Percentiles rank a stretch among this genome's conserved stretches.
Conservation (phyloP, 2,329 filamentous ascomycete genomes). For the Pseudophaeomoniella oleicola region DNA sequence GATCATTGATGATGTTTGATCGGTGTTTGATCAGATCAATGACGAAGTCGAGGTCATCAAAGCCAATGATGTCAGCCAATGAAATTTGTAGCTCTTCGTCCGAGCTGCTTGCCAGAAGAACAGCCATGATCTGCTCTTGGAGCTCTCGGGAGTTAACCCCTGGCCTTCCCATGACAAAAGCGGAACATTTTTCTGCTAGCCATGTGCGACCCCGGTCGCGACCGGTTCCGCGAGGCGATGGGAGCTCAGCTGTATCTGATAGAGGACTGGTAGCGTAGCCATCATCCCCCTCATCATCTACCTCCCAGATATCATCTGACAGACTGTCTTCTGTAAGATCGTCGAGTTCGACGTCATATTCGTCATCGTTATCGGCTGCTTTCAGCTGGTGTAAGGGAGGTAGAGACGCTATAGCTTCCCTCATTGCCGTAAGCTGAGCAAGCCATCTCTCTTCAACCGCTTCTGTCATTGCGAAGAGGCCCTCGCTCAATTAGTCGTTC, state of each 20-base stretch:
- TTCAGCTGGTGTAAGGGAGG: conserved; percentile 35
- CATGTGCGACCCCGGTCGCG: conserved; percentile 46
- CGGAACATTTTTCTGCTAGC: conserved; percentile 55
- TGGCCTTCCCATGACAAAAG: conserved; percentile 49
- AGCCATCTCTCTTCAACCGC: conserved; percentile 60
- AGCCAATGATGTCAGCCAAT: conserved; percentile 79
- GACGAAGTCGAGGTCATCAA: conserved; percentile 84
- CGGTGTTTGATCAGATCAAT: conserved; percentile 77
- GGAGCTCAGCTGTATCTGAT: conserved; percentile 48
- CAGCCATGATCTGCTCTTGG: conserved; percentile 59
- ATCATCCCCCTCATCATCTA: conserved; percentile 37
- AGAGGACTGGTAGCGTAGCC: conserved; percentile 24
- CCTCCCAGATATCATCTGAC: conserved; percentile 81
- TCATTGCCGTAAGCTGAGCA: conserved; percentile 73
- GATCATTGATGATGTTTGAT: conserved; percentile 43
- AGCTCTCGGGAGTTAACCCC: conserved; percentile 57
- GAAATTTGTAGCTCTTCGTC: conserved; percentile 86
- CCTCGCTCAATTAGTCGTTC: no score
- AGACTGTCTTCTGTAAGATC: conserved; percentile 45
- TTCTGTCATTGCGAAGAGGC: no score
- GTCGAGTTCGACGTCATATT: conserved; percentile 41
- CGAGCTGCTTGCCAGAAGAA: conserved; percentile 53
- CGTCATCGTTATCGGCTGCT: conserved; percentile 34
- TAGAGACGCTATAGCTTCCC: conserved; percentile 63
- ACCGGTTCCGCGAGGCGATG: conserved; percentile 16